Percentiles rank a stretch among this genome's conserved stretches.
phyloP scores from a whole-genome alignment of 2,329 filamentous ascomycete genomes.

The Cytospora schulzeri region DNA sequence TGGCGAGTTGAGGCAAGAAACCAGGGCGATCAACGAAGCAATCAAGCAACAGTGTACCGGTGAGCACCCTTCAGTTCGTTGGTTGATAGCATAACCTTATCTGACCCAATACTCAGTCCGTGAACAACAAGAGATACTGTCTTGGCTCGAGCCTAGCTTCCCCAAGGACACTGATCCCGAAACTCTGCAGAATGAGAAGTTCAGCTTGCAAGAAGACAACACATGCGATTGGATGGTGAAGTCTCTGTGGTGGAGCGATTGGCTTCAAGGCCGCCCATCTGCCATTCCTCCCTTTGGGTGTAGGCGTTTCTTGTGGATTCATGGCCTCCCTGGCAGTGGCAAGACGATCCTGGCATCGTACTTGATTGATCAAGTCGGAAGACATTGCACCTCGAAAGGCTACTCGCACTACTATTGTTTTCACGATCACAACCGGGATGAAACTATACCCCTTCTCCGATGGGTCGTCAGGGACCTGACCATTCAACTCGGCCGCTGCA shows the following conservation, averaged over 20 bases:
- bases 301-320: constrained; percentile 18
- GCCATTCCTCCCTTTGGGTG: background rate
- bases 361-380: constrained; percentile 4
- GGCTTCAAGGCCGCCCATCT: background rate
- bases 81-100: background rate
- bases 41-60: background rate
- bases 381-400: background rate
- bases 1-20: accelerated
- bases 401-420: constrained; percentile 18
- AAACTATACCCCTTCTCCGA: constrained; percentile 5
- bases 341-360: constrained; percentile 19
- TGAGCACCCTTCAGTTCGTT: background rate
- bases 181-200: constrained; percentile 3
- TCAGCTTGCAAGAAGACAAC: background rate
- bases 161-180: background rate
- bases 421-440: constrained; percentile 7
- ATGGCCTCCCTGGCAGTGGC: constrained; percentile 8
- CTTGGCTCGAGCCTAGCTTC: constrained; percentile 13
- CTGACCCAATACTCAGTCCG: background rate
- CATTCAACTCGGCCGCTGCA: background rate
- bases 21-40: background rate
- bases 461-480: constrained; percentile 16
- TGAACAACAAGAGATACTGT: background rate
- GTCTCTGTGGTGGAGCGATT: background rate
- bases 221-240: constrained; percentile 18